phyloP scores from a whole-genome alignment of 2,329 filamentous ascomycete genomes.

The Saccharata proteae region DNA sequence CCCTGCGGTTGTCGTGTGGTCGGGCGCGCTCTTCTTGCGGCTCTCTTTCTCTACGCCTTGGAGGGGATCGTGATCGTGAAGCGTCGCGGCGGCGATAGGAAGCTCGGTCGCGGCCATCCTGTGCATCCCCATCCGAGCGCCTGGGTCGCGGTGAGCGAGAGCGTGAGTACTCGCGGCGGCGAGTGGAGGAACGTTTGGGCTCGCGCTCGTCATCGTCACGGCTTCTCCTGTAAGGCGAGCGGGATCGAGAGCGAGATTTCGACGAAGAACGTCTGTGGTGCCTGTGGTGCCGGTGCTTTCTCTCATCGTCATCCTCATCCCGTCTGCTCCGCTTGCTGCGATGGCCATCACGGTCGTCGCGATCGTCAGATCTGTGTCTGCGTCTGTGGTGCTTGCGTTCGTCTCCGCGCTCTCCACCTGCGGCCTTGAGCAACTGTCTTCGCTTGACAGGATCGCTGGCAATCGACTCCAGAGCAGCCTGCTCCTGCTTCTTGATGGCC shows the following conservation, averaged over 20 bases:
- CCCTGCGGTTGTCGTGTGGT: no score
- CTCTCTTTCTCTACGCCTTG: no score
- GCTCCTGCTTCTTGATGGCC: constrained; percentile 82
- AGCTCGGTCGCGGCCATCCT: no score
- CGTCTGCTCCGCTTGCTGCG: constrained; percentile 5
- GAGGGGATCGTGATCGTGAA: no score
- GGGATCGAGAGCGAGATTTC: constrained; percentile 1
- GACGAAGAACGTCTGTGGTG: constrained; percentile 1
- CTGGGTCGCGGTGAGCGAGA: constrained; percentile 14
- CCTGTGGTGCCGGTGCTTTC: constrained; percentile 5
- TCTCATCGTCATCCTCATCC: constrained; percentile 5
- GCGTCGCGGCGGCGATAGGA: constrained; percentile 10
- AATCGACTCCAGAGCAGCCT: constrained; percentile 41
- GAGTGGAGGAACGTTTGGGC: constrained; percentile 17
- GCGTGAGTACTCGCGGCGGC: constrained; percentile 14
- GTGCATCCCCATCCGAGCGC: no score
- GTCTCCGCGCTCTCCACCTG: constrained; percentile 1
- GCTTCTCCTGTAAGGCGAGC: constrained; percentile 14
- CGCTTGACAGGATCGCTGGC: constrained; percentile 64
- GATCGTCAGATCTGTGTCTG: constrained; percentile 15
- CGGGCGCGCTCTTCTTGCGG: no score
- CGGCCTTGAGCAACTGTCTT: constrained; percentile 45
- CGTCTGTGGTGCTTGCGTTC: constrained; percentile 11
- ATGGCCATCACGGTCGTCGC: constrained; percentile 3
- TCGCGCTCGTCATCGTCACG: constrained; percentile 20